Percentiles rank a stretch among this genome's conserved stretches.
Evolutionary conservation across 345 rosid genomes (phyloP).

Genomic region (rapeseed (Brassica napus)): DNA sequence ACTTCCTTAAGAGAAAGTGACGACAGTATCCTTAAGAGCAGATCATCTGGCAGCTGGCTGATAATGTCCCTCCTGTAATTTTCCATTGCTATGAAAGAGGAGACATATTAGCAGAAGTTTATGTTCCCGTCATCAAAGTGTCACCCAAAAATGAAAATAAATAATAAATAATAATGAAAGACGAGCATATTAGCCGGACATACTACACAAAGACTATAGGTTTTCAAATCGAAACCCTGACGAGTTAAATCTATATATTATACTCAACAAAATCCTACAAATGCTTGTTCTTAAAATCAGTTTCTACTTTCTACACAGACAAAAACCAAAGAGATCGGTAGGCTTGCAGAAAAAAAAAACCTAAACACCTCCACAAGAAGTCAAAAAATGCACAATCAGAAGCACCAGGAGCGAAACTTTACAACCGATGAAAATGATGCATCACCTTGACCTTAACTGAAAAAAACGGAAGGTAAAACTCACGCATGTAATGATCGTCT

Average conservation of each 20-base stretch:
- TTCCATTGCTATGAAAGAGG: background rate
- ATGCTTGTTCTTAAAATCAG: background rate
- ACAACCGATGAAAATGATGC: background rate
- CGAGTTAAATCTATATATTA: background rate
- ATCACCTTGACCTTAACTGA: background rate
- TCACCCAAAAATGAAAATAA: background rate
- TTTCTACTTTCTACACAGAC: background rate
- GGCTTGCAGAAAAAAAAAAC: background rate
- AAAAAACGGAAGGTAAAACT: background rate
- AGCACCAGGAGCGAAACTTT: background rate
- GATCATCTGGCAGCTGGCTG: background rate
- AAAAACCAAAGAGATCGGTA: background rate
- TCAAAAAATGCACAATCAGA: background rate
- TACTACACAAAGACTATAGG: background rate
- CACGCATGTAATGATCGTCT: background rate
- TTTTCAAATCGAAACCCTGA: background rate
- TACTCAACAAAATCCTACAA: background rate
- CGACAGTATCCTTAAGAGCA: background rate
- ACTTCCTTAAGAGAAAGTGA: background rate
- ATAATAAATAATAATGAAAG: background rate
- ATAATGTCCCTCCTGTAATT: background rate
- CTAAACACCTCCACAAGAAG: background rate
- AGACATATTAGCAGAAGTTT: background rate
- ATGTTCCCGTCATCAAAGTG: background rate
- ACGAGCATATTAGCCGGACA: background rate